These are phyloP conservation scores for Eleusine indica DNA, from an alignment of 176 grass and related monocot genomes.

Conservation along the genomic window DNA sequence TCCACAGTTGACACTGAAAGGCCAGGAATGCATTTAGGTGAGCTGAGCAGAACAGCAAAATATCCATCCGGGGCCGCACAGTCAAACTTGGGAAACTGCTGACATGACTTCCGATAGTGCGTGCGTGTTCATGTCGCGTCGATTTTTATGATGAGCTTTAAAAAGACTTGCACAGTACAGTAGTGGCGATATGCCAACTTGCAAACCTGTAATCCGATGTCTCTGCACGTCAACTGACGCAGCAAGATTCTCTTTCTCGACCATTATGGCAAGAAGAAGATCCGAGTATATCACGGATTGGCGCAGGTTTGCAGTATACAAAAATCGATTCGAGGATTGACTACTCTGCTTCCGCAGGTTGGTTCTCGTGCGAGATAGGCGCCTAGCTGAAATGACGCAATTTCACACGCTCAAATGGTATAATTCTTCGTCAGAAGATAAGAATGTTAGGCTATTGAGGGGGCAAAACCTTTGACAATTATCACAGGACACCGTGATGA, in stretches of 20 bases:
- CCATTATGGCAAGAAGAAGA: not conserved
- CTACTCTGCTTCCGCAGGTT: too few species aligned
- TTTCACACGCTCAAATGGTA: not conserved
- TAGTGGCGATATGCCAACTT: slow-evolving; percentile 10
- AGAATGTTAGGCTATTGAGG: not conserved
- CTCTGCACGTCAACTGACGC: not conserved
- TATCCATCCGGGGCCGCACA: not conserved
- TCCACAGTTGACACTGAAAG: not conserved
- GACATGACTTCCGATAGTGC: not conserved
- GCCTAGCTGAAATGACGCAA: too few species aligned
- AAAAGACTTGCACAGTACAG: not conserved
- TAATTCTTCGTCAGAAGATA: not conserved
- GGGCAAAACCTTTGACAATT: not conserved
- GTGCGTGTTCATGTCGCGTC: not conserved
- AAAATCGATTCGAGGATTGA: not conserved
- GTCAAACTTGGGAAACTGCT: not conserved
- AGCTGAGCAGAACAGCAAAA: not conserved
- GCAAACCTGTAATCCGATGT: not conserved
- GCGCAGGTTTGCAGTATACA: not conserved
- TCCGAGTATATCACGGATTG: not conserved
- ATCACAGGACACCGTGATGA: not conserved
- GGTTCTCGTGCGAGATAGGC: too few species aligned
- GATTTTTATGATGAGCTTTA: not conserved
- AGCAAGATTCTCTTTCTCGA: not conserved
- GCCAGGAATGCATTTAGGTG: not conserved